phyloP scores from a whole-genome alignment of 169 alveolate genomes.

The Plasmodium cynomolgi region DNA sequence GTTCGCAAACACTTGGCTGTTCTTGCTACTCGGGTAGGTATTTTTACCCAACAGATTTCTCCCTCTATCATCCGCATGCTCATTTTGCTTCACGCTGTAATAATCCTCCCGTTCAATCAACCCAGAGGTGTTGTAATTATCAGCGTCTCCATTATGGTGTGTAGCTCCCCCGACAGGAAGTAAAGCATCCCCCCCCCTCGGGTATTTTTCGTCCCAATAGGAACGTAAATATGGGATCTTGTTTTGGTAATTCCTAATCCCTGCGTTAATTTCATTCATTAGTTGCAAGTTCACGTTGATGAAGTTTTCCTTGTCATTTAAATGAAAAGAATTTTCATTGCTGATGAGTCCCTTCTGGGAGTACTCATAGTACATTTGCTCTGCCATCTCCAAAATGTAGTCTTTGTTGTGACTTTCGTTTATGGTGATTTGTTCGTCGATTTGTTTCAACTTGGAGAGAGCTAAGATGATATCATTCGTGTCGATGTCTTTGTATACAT shows the following conservation, averaged over 20 bases:
- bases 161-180: background rate
- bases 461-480: constrained; percentile 72
- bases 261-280: constrained; percentile 61
- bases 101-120: constrained; percentile 27
- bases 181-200: constrained; percentile 1
- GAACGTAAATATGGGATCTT: constrained; percentile 20
- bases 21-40: constrained; percentile 4
- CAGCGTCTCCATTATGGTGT: constrained; percentile 4
- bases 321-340: constrained; percentile 41
- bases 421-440: constrained; percentile 43
- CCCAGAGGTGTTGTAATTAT: background rate
- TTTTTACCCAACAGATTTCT: background rate
- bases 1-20: background rate
- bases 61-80: background rate
- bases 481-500: constrained; percentile 59
- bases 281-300: constrained; percentile 24
- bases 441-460: constrained; percentile 40
- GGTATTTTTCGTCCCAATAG: background rate
- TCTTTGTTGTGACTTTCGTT: constrained; percentile 51
- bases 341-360: constrained; percentile 24
- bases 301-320: constrained; percentile 27
- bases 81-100: constrained; percentile 15
- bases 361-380: constrained; percentile 64
- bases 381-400: constrained; percentile 59
- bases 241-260: constrained; percentile 28